A percentile compares a stretch with the other conserved stretches of the same genome.
Conservation (phyloP, 768 basidiomycete genomes). For the Inosperma sp. region DNA sequence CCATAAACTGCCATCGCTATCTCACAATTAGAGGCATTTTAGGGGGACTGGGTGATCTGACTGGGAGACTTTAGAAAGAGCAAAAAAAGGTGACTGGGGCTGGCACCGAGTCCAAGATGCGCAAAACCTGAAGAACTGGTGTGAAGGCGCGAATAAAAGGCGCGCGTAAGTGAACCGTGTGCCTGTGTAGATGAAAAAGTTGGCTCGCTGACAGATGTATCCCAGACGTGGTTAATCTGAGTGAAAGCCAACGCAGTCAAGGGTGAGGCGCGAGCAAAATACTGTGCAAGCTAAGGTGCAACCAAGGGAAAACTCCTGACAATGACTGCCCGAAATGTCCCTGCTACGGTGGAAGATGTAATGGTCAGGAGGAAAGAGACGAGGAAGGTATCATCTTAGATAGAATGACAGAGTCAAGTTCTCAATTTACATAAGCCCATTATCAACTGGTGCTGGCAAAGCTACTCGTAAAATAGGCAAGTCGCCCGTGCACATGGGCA, state of each 20-base stretch:
- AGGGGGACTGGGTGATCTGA: neutral
- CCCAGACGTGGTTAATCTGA: too few relatives aligned
- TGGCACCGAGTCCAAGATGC: neutral
- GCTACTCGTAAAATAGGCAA: too few relatives aligned
- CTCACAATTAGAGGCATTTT: neutral
- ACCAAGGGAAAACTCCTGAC: neutral
- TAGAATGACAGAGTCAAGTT: neutral
- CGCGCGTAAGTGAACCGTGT: too few relatives aligned
- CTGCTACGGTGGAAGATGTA: neutral
- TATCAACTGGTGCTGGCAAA: too few relatives aligned
- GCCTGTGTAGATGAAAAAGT: too few relatives aligned
- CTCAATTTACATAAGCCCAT: too few relatives aligned
- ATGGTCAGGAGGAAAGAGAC: neutral
- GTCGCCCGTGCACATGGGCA: too few relatives aligned
- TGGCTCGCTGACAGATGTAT: too few relatives aligned
- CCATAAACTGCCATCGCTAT: neutral
- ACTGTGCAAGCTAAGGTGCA: neutral
- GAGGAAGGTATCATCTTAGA: neutral
- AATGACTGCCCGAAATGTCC: neutral
- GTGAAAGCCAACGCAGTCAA: neutral
- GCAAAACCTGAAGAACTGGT: neutral
- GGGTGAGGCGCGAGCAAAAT: neutral
- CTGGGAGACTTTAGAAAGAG: neutral
- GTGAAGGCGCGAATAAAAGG: neutral
- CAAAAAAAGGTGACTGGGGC: neutral